These are phyloP conservation scores for Castanea sativa DNA, from an alignment of 306 rosid genomes.

Conservation along the genomic window DNA sequence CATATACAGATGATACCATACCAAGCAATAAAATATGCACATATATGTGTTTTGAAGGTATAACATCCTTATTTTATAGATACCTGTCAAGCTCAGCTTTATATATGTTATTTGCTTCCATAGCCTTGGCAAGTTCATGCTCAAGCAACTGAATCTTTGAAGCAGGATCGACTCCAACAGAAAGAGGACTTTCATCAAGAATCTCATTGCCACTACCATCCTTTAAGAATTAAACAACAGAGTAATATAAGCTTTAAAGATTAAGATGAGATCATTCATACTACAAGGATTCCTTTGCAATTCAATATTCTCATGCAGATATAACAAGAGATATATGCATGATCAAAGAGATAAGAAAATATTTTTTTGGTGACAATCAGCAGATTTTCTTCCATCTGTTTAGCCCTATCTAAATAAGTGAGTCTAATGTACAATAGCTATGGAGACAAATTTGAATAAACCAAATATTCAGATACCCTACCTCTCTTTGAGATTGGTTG, in stretches of 20 bases:
- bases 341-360: neutral
- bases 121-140: constrained; percentile 53
- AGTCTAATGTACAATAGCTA: neutral
- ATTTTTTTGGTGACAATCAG: constrained; percentile 1
- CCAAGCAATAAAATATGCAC: neutral
- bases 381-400: no score
- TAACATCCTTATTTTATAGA: constrained; percentile 11
- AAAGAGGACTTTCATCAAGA: constrained; percentile 47
- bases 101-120: constrained; percentile 58
- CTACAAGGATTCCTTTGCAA: constrained; percentile 6
- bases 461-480: constrained; percentile 31
- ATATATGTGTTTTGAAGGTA: constrained; percentile 7
- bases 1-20: neutral
- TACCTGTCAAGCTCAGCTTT: constrained; percentile 64
- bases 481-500: constrained; percentile 57
- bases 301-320: constrained; percentile 11
- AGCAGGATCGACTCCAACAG: constrained; percentile 44
- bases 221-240: constrained; percentile 34
- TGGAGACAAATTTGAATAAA: constrained; percentile 20
- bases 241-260: constrained; percentile 24
- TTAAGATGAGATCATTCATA: constrained; percentile 2
- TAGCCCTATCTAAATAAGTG: no score
- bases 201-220: constrained; percentile 51
- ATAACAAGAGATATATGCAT: neutral
- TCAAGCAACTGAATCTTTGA: constrained; percentile 59